These are phyloP conservation scores for Erodium chrysanthum DNA, from an alignment of 441 rosid species.

Conservation along the genomic window DNA sequence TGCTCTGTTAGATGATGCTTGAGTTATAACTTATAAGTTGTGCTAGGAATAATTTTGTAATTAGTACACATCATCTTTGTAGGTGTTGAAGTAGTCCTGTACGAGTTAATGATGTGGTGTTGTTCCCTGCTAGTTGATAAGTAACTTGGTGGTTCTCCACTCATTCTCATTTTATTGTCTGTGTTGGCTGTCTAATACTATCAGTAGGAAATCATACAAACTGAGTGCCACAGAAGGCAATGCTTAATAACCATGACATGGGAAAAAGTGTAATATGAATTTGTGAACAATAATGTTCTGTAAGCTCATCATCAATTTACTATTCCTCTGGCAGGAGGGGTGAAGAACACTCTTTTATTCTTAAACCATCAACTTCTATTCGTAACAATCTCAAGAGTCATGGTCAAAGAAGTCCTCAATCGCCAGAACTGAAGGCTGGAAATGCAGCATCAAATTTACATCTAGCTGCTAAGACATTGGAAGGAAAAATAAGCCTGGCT, in stretches of 20 bases:
- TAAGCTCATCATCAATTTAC: neutral
- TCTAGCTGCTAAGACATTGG: conserved; percentile 41
- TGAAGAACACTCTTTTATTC: conserved; percentile 92
- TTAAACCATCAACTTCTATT: conserved; percentile 61
- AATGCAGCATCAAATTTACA: conserved; percentile 31
- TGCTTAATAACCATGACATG: too few species aligned
- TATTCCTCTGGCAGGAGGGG: conserved; percentile 60
- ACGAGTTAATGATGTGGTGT: neutral
- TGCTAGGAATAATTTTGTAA: neutral
- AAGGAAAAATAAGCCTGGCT: conserved; percentile 33
- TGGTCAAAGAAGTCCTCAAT: conserved; percentile 37
- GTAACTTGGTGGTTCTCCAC: too few species aligned
- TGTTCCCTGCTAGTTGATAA: neutral
- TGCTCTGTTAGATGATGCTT: neutral
- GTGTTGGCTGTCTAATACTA: too few species aligned
- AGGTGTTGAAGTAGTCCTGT: neutral
- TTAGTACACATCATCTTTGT: neutral
- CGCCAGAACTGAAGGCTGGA: conserved; percentile 11
- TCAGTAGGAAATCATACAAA: too few species aligned
- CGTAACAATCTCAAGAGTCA: conserved; percentile 47
- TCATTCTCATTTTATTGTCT: too few species aligned
- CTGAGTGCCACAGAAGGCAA: too few species aligned
- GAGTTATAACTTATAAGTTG: neutral
- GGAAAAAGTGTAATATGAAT: too few species aligned
- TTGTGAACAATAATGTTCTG: too few species aligned